phyloP scores from a whole-genome alignment of 352 stramenopile species.

The Globisporangium parvum region DNA sequence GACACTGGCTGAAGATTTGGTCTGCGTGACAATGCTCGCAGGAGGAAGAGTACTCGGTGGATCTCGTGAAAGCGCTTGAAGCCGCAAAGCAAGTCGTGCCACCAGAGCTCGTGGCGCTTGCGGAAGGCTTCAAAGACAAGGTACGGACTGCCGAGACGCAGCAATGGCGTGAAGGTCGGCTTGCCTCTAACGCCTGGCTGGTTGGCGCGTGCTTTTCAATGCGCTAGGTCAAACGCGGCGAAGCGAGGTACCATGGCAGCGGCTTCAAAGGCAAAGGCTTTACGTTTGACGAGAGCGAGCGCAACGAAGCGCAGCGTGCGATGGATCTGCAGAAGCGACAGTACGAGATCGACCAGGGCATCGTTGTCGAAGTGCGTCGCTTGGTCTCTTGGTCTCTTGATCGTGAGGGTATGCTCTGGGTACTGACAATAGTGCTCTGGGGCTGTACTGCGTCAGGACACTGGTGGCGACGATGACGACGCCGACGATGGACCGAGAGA shows the following conservation, averaged over 20 bases:
- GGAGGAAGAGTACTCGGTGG: slow-evolving; percentile 97
- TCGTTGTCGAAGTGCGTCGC: slow-evolving; percentile 55
- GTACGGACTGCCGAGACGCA: too few relatives aligned
- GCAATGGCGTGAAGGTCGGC: too few relatives aligned
- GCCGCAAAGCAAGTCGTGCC: slow-evolving; percentile 75
- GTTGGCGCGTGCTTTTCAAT: too few relatives aligned
- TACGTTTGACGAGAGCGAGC: slow-evolving; percentile 97
- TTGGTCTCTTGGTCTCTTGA: too few relatives aligned
- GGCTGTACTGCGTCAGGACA: slow-evolving; percentile 23
- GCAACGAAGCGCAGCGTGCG: slow-evolving; percentile 93
- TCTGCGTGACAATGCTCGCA: slow-evolving; percentile 39
- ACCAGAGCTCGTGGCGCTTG: slow-evolving; percentile 87
- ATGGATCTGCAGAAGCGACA: slow-evolving; percentile 89
- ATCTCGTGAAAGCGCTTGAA: slow-evolving; percentile 96
- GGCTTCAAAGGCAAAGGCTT: slow-evolving; percentile 98
- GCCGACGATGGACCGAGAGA: slow-evolving; percentile 31
- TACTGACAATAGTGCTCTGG: background rate
- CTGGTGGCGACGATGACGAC: slow-evolving; percentile 46
- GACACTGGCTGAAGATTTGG: too few relatives aligned
- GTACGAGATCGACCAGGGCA: slow-evolving; percentile 85
- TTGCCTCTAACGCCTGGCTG: too few relatives aligned
- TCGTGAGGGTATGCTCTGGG: too few relatives aligned
- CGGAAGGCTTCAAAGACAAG: slow-evolving; percentile 95
- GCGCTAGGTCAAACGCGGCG: slow-evolving; percentile 90
- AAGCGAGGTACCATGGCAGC: slow-evolving; percentile 93